These are phyloP conservation scores for Melastoma malabathricum DNA, from an alignment of 345 rosid genomes.

Conservation along the genomic window DNA sequence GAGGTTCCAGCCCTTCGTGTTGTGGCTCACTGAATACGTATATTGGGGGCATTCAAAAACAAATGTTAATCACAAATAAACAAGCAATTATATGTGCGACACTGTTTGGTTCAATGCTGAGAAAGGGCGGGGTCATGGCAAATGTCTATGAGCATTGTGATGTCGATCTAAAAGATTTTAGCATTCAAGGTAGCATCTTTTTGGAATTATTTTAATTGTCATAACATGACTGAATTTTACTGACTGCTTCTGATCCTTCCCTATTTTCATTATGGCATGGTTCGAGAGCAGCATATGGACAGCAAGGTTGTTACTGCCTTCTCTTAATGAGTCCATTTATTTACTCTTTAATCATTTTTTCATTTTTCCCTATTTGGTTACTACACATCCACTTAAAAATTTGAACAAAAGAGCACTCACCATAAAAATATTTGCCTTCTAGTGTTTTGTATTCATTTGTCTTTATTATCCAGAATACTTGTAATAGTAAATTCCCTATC, in stretches of 20 bases:
- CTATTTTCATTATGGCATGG: conserved; percentile 7
- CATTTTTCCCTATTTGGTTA: conserved; percentile 1
- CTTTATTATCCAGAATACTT: too few species aligned
- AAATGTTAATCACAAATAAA: conserved; percentile 90
- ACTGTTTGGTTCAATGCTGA: conserved; percentile 61
- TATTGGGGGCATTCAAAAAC: conserved; percentile 71
- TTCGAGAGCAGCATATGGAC: conserved; percentile 56
- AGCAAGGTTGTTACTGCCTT: conserved; percentile 45
- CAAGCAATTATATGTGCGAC: conserved; percentile 93
- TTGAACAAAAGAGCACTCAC: too few species aligned
- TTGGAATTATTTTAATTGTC: too few species aligned
- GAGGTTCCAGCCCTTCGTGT: conserved; percentile 86
- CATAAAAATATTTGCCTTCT: too few species aligned
- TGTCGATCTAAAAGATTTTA: conserved; percentile 89
- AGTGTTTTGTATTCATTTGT: too few species aligned
- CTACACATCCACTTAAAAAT: not conserved
- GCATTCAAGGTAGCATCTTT: conserved; percentile 59
- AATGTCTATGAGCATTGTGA: conserved; percentile 90
- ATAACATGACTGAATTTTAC: not conserved
- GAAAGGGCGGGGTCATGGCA: conserved; percentile 78
- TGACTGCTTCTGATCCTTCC: not conserved
- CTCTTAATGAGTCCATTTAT: not conserved
- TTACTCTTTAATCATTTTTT: not conserved
- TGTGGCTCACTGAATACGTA: conserved; percentile 81
- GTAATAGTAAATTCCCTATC: too few species aligned